Percentiles rank a stretch among this genome's conserved stretches.
Conservation (phyloP, 2,329 filamentous ascomycete genomes). For the Cladophialophora carrionii region DNA sequence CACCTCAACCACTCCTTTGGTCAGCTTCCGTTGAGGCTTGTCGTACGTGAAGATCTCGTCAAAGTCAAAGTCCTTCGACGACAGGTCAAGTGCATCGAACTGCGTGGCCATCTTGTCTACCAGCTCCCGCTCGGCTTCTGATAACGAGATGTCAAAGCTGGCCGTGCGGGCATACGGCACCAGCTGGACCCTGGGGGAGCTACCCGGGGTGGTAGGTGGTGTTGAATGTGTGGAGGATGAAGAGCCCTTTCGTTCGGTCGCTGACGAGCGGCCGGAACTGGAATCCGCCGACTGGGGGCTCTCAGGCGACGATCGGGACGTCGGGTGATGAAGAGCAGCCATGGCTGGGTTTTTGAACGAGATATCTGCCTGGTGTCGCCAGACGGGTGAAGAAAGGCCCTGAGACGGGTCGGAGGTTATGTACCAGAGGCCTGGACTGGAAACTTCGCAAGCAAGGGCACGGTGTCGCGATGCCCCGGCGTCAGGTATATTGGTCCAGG, state of each 20-base stretch:
- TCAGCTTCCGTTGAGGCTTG: slow-evolving; percentile 36
- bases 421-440: slow-evolving; percentile 1
- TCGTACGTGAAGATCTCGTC: slow-evolving; percentile 40
- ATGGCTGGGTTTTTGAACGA: slow-evolving; percentile 18
- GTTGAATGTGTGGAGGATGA: slow-evolving; percentile 13
- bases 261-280: slow-evolving; percentile 24
- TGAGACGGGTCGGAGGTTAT: slow-evolving; percentile 3
- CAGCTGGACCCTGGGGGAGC: slow-evolving; percentile 35
- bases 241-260: slow-evolving; percentile 21
- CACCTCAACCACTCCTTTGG: slow-evolving; percentile 36
- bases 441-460: slow-evolving; percentile 3
- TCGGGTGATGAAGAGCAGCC: slow-evolving; percentile 26
- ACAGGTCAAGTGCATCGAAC: slow-evolving; percentile 38
- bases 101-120: slow-evolving; percentile 30
- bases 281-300: slow-evolving; percentile 25
- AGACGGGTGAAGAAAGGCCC: background rate
- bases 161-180: slow-evolving; percentile 35
- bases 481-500: slow-evolving; percentile 2
- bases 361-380: background rate
- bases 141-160: slow-evolving; percentile 37
- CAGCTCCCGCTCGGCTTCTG: slow-evolving; percentile 32
- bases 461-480: background rate
- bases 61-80: slow-evolving; percentile 39
- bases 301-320: slow-evolving; percentile 4
- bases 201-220: slow-evolving; percentile 23